Evolutionary conservation across 257 asterid genomes (phyloP), one percentile per base, ranked within the genome.

Genomic region (Solanum okadae): DNA sequence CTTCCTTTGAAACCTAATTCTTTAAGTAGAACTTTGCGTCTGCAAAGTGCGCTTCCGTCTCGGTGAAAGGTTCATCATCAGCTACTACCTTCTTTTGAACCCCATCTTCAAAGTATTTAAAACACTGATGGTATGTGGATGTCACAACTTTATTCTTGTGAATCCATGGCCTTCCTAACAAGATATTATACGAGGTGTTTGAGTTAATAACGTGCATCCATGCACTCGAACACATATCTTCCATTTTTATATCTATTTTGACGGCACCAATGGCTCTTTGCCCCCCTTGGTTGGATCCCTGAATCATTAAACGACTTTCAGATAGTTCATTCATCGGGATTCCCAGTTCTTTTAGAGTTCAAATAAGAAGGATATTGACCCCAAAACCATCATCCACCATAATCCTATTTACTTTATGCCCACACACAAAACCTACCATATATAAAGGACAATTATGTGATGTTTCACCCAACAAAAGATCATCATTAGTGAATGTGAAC

Each of bases 321-420:
- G 1, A 63, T 10, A 23, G 3, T 63, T 63, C 31, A 25, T 25
- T 27, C 20, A 4, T 25, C 1, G 15, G 12, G 3, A 61, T 61
- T 61, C 14, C 29, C 0, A 9, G 3, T 61, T 23, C 3, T 9
- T 23, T 23, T 0, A 61, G 0, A 4, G 29, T 23, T 14, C 3
- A 3, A 23, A 61, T 61, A 61, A 0, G 29, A 10, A 61, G 29
- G 0, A 23, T 61, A 23, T 61, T 61, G 15, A 23, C 15, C 13
- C 15, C 0, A 0, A 0, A 61, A n/a, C 70, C 29, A 23, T 61
- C 14, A 61, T 61, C 14, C 7, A 9, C 70, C 70, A 61, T 23
- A 61, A 23, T 61, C 2, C 3, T 61, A 23, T 10, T 61, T 23
- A 61, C 1, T 23, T 61, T 23, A 61, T 10, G 3, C 6, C 29